Base-by-base conservation (phyloP, 73 alveolate genomes). In the Blepharisma stoltei region DNA sequence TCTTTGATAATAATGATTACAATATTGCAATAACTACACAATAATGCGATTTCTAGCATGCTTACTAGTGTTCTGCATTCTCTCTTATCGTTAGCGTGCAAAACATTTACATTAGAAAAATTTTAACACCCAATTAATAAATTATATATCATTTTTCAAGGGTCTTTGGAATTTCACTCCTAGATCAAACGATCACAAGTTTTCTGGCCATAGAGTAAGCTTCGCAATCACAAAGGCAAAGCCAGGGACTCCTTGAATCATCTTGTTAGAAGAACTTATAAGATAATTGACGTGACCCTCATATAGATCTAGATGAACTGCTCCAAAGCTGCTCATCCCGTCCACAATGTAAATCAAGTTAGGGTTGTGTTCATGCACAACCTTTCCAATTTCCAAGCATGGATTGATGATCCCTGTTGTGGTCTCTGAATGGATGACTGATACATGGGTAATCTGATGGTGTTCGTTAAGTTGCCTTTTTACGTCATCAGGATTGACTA, bases 271-370 rank as follows among this genome's bases (percentile, higher is more conserved):
- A 41, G 89, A 76, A 4, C 93, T 69, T 6, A 86, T 80, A 6
- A 86, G 71, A 69, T 77, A 86, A 78, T 86, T 89, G 14, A 70
- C 66, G 20, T 80, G 55, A 18, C 67, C 55, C 54, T 49, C 60
- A 53, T 81, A 67, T 52, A 85, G 49, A 70, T 86, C 83, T 38
- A 81, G 67, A 50, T 75, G 80, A 60, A 79, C 85, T n/a, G 87
- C 91, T 20, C 92, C 94, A 84, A 86, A 86, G 41, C 89, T 67
- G 9, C 89, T 81, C 55, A 86, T 86, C 6, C 92, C 94, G 78
- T 86, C 94, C 14, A 86, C 88, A 8, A 86, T 84, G 67, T 65
- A 65, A 21, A 32, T 76, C 37, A 60, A 50, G 20, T 60, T 55
- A 27, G 79, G 50, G 43, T 44, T 67, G 71, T 32, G 43, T 32